A percentile compares a stretch with the other conserved stretches of the same genome.
These are phyloP conservation scores for Telfairia occidentalis DNA, from an alignment of 331 rosid species.

Conservation along the genomic window DNA sequence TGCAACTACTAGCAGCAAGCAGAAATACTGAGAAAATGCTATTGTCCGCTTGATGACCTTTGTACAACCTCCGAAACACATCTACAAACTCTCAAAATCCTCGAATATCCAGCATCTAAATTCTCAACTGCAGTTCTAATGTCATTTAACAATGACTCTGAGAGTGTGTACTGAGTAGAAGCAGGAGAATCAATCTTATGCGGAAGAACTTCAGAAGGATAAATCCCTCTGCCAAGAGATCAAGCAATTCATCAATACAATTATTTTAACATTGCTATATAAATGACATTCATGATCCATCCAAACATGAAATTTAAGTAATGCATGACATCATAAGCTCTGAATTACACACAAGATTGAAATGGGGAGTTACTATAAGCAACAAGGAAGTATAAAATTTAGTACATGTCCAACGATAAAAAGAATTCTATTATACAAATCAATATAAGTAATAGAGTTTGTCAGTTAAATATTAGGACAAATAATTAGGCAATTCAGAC, in stretches of 20 bases:
- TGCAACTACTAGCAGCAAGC: not conserved
- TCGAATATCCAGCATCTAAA: constrained; percentile 38
- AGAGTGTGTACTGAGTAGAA: constrained; percentile 19
- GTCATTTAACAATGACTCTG: constrained; percentile 29
- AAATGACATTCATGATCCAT: not conserved
- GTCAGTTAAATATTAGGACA: not conserved
- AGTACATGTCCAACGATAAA: not conserved
- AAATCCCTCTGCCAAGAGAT: constrained; percentile 56
- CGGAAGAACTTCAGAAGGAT: constrained; percentile 67
- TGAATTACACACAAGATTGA: not conserved
- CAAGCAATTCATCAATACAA: constrained; percentile 17
- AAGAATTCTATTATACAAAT: not conserved
- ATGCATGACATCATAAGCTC: not conserved
- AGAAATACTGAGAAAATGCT: not conserved
- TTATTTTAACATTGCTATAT: not conserved
- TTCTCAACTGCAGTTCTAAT: constrained; percentile 34
- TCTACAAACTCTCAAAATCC: constrained; percentile 55
- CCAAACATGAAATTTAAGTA: not conserved
- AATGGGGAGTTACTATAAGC: not conserved
- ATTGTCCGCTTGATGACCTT: constrained; percentile 7
- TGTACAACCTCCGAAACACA: constrained; percentile 40
- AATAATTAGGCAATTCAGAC: not conserved
- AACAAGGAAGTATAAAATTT: not conserved
- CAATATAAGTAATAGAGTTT: not conserved
- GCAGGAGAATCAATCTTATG: constrained; percentile 26